phyloP scores from a whole-genome alignment of 441 rosid genomes.

The Biscutella auriculata region DNA sequence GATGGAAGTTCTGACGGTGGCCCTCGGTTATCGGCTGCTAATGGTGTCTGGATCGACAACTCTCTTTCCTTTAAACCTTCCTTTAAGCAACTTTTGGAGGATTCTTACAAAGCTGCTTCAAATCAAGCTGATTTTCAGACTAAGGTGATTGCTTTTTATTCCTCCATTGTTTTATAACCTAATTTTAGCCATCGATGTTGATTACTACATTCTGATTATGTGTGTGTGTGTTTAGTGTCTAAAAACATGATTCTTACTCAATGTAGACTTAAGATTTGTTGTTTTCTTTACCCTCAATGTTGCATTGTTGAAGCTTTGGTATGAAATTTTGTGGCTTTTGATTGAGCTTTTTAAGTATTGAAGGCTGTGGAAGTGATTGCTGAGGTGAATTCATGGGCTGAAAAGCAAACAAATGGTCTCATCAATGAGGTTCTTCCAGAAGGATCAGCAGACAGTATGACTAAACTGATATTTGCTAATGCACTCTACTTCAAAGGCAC shows the following conservation, averaged over 20 bases:
- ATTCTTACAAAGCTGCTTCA: slow-evolving; percentile 47
- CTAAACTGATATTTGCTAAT: slow-evolving; percentile 58
- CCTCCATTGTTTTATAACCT: too few relatives aligned
- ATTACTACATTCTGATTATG: background rate
- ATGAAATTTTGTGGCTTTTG: background rate
- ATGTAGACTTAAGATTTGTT: too few relatives aligned
- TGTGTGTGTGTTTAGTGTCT: background rate
- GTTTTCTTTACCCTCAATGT: too few relatives aligned
- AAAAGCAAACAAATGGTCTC: slow-evolving; percentile 56
- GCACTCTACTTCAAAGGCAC: slow-evolving; percentile 81
- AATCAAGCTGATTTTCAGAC: slow-evolving; percentile 54
- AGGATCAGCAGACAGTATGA: slow-evolving; percentile 40
- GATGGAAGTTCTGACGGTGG: slow-evolving; percentile 61
- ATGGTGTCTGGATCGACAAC: slow-evolving; percentile 64
- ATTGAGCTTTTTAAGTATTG: slow-evolving; percentile 1
- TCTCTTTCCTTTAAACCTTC: slow-evolving; percentile 47
- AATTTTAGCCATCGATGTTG: background rate
- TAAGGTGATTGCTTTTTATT: slow-evolving; percentile 63
- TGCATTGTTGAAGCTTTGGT: too few relatives aligned
- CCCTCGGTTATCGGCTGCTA: slow-evolving; percentile 46
- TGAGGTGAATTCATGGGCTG: slow-evolving; percentile 72
- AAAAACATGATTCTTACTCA: too few relatives aligned
- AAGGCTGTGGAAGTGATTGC: slow-evolving; percentile 53
- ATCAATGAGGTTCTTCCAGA: slow-evolving; percentile 60
- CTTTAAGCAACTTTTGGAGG: slow-evolving; percentile 45